Evolutionary conservation across 2,329 filamentous ascomycete genomes (phyloP), one percentile per base, ranked within the genome.

Genomic region (Fusarium goolgardi): DNA sequence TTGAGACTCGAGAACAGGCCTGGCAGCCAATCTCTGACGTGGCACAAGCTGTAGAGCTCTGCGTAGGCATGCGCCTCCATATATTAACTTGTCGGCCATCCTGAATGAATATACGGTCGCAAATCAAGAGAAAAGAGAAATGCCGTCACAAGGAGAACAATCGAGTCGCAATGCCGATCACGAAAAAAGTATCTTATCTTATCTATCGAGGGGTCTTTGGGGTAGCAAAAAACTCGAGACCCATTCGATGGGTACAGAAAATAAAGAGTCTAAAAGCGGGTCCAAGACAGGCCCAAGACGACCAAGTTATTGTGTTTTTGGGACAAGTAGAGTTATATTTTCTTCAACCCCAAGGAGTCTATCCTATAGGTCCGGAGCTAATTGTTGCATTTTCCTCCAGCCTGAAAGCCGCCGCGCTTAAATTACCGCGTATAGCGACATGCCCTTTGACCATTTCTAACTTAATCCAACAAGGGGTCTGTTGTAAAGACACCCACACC

Each of bases 81-180:
- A 50, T 47, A 77, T 44, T n/a, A 77, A 64, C 46, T 69, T 73
- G 18, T 71, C 61, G 21, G 71, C 67, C 77, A 78, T 55, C 10
- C 16, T 77, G 34, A 13, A 29, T 37, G 52, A 40, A 32, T 20
- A 35, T 29, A 18, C 20, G 27, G 45, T 29, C 35, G 31, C 43
- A 34, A 51, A 32, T 37, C 34, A 20, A 25, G 11, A 12, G n/a
- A 44, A 39, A 43, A 39, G n/a, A 56, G n/a, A 20, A 18, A 4
- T 6, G 13, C 20, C 41, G n/a, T 20, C 29, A 27, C 21, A 13
- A 6, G 35, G 31, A 54, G 18, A 16, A 35, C 31, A 5, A 43
- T 27, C n/a, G 15, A 45, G 51, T 54, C 39, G n/a, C 40, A 20
- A 27, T 21, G 25, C 13, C 16, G 10, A 20, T 25, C 40, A 41